Conservation (phyloP, 805 yeast species). For the Candida ficus region DNA sequence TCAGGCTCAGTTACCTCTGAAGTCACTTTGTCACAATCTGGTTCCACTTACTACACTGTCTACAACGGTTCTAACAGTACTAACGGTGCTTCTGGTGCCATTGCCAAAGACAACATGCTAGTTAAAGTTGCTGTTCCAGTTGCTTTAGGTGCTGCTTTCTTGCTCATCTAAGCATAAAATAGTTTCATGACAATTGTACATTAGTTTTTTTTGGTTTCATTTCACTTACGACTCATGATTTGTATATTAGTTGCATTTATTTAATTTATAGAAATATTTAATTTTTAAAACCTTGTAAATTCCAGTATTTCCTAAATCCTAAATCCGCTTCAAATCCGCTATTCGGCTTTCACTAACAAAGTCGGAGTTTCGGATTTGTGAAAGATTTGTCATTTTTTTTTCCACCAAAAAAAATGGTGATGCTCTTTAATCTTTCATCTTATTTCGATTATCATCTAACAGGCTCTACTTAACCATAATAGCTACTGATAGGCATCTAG, state of each 20-base stretch:
- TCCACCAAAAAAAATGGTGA: neutral
- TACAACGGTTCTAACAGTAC: constrained; percentile 1
- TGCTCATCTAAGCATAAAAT: constrained; percentile 61
- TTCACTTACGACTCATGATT: neutral
- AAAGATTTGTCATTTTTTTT: neutral
- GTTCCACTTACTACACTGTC: neutral
- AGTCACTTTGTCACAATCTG: constrained; percentile 3
- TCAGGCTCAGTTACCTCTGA: constrained; percentile 2
- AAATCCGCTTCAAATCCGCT: neutral
- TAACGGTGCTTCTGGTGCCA: neutral
- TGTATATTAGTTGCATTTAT: neutral
- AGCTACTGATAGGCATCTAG: too few relatives aligned
- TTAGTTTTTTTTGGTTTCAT: neutral
- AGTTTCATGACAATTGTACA: constrained; percentile 40
- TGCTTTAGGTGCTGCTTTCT: constrained; percentile 21
- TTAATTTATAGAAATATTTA: neutral
- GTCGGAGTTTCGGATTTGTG: neutral
- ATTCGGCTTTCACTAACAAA: too few relatives aligned
- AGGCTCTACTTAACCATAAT: neutral
- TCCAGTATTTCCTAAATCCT: too few relatives aligned
- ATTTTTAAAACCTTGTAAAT: too few relatives aligned
- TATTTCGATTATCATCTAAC: too few relatives aligned
- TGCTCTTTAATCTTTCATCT: too few relatives aligned
- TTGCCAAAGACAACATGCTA: neutral
- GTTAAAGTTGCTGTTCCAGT: constrained; percentile 1